A percentile compares a stretch with the other conserved stretches of the same genome.
These are phyloP conservation scores for Colletotrichum kahawae DNA, from an alignment of 2,329 filamentous ascomycete species.

Conservation along the genomic window DNA sequence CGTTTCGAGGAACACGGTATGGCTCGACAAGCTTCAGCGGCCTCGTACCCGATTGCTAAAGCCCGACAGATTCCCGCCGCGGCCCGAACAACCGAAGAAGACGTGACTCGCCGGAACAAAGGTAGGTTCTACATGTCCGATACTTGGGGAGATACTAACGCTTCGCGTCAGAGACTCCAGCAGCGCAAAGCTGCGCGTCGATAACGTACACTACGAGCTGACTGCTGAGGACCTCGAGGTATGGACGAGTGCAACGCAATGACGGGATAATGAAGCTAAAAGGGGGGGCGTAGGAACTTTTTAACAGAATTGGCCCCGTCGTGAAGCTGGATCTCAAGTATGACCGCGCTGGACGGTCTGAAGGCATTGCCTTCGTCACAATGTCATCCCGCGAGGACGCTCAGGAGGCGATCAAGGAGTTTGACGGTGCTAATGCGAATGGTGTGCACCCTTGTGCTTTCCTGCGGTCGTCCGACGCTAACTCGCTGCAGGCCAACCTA, in stretches of 20 bases:
- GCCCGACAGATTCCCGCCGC: slow-evolving; percentile 41
- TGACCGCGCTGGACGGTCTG: slow-evolving; percentile 86
- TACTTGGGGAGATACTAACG: slow-evolving; percentile 23
- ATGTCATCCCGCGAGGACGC: slow-evolving; percentile 78
- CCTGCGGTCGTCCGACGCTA: neutral
- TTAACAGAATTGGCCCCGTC: slow-evolving; percentile 77
- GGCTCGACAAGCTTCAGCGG: neutral
- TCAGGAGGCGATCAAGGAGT: slow-evolving; percentile 75
- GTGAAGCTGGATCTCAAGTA: slow-evolving; percentile 74
- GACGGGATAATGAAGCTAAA: slow-evolving; percentile 28
- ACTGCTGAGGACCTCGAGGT: slow-evolving; percentile 85
- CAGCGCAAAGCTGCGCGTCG: slow-evolving; percentile 78
- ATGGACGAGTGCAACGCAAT: slow-evolving; percentile 24
- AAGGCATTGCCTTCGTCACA: slow-evolving; percentile 83
- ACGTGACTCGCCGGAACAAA: slow-evolving; percentile 46
- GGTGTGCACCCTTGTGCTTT: slow-evolving; percentile 46
- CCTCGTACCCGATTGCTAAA: slow-evolving; percentile 3
- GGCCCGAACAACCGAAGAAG: slow-evolving; percentile 46
- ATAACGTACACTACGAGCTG: slow-evolving; percentile 92
- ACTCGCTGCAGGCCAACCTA: slow-evolving; percentile 70
- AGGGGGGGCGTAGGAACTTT: slow-evolving; percentile 68
- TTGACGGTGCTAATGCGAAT: slow-evolving; percentile 89
- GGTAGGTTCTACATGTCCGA: slow-evolving; percentile 30
- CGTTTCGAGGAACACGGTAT: slow-evolving; percentile 79
- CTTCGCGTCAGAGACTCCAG: slow-evolving; percentile 48